These are phyloP conservation scores for Podospora tetraspora DNA, from an alignment of 495 filamentous ascomycete genomes.

Conservation along the genomic window DNA sequence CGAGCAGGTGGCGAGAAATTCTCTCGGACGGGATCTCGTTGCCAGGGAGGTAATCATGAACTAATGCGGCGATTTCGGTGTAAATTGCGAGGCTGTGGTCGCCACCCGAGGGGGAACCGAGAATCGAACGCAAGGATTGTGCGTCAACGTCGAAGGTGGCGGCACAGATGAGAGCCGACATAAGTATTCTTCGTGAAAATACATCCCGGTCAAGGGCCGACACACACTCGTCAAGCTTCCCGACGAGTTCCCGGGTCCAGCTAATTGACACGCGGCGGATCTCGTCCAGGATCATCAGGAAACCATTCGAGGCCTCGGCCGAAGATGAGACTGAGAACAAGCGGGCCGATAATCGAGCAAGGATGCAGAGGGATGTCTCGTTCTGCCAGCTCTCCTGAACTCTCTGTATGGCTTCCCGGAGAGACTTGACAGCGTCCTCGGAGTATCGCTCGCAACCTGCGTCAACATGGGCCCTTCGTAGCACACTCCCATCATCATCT, in stretches of 20 bases:
- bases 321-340: neutral
- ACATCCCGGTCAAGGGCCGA: neutral
- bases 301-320: neutral
- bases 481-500: slow-evolving; percentile 10
- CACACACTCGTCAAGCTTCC: neutral
- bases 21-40: neutral
- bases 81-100: neutral
- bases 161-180: slow-evolving; percentile 2
- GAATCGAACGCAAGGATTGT: neutral
- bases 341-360: neutral
- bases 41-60: neutral
- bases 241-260: neutral
- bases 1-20: neutral
- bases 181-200: neutral
- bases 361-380: neutral
- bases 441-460: slow-evolving; percentile 1
- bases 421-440: neutral
- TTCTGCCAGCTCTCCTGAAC: slow-evolving; percentile 7
- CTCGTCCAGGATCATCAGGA: neutral
- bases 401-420: neutral
- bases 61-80: neutral
- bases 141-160: neutral
- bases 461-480: slow-evolving; percentile 8
- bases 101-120: neutral
- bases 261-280: neutral